phyloP scores from a whole-genome alignment of 805 yeast genomes.

The Zygoascus ofunaensis region DNA sequence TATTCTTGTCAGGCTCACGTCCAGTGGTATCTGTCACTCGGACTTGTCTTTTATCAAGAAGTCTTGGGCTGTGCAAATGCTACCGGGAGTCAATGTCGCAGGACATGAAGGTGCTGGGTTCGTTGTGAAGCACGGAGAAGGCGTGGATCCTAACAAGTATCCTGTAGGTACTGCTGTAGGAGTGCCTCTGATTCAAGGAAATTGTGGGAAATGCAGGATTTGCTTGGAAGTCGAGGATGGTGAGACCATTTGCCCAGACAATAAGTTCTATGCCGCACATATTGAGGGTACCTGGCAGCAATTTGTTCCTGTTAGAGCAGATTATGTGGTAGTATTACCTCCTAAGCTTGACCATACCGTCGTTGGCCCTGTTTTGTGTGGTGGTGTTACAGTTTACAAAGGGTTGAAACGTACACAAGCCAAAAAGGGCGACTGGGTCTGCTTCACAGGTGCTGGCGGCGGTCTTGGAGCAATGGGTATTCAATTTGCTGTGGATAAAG shows the following conservation, averaged over 20 bases:
- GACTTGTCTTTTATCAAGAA: slow-evolving; percentile 34
- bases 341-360: slow-evolving; percentile 22
- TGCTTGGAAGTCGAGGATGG: slow-evolving; percentile 22
- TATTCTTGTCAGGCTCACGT: slow-evolving; percentile 27
- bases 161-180: slow-evolving; percentile 23
- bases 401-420: slow-evolving; percentile 46
- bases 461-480: slow-evolving; percentile 53
- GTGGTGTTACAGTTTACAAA: slow-evolving; percentile 55
- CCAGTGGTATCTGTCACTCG: slow-evolving; percentile 38
- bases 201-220: slow-evolving; percentile 20
- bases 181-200: slow-evolving; percentile 18
- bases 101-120: slow-evolving; percentile 29
- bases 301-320: slow-evolving; percentile 39
- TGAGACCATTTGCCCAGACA: slow-evolving; percentile 48
- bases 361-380: slow-evolving; percentile 49
- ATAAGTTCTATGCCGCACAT: slow-evolving; percentile 66
- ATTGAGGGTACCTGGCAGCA: slow-evolving; percentile 49
- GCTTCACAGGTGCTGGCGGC: slow-evolving; percentile 54
- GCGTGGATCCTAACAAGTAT: slow-evolving; percentile 12
- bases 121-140: slow-evolving; percentile 21
- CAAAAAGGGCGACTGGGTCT: slow-evolving; percentile 49
- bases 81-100: slow-evolving; percentile 12
- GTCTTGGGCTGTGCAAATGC: slow-evolving; percentile 27
- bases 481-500: slow-evolving; percentile 54
- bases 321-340: slow-evolving; percentile 37